Evolutionary conservation across 2,329 filamentous ascomycete species (phyloP), one percentile per base, ranked within the genome.

Genomic region (Clarireedia hainanense): DNA sequence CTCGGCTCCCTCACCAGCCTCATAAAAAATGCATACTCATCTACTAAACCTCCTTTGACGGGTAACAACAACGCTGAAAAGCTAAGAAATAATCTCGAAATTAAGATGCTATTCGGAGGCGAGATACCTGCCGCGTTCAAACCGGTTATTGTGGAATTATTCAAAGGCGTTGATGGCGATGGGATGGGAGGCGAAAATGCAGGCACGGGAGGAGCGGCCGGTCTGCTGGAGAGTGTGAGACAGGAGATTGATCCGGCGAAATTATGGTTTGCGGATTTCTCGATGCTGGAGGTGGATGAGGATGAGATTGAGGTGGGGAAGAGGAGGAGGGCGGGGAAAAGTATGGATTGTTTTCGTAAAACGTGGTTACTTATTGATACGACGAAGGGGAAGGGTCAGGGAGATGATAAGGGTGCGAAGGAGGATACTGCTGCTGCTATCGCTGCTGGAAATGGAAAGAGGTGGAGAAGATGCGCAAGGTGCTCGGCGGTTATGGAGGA

Each of bases 401-500:
- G 23, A 40, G 30, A 49, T 40, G 15, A 42, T 30, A 20, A 45
- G 34, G 48, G 17, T 12, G 50, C 50, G 27, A 54, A 36, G 9
- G 50, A 42, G 7, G 26, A 30, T 12, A 20, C 20, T 20, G 20
- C 20, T 20, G 20, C 20, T 20, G 20, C 20, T 20, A 2, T 20
- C 20, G 20, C 20, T 20, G 53, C 20, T 15, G 23, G 3, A 10
- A 15, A 60, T 30, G 57, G 48, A 12, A 49, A 56, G 12, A 59
- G 61, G 46, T 70, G 68, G 68, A 65, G 67, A 51, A 63, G 68
- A 42, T 70, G 68, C 56, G 66, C 67, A 1, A 63, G 68, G 50
- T 70, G 68, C 56, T 63, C 68, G 12, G 63, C 67, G 17, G 66
- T 68, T 0, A 68, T 69, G 63, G 68, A 69, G 59, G 68, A 70